Evolutionary conservation across 73 alveolate species (phyloP).

Genomic region (Breviolum minutum): DNA sequence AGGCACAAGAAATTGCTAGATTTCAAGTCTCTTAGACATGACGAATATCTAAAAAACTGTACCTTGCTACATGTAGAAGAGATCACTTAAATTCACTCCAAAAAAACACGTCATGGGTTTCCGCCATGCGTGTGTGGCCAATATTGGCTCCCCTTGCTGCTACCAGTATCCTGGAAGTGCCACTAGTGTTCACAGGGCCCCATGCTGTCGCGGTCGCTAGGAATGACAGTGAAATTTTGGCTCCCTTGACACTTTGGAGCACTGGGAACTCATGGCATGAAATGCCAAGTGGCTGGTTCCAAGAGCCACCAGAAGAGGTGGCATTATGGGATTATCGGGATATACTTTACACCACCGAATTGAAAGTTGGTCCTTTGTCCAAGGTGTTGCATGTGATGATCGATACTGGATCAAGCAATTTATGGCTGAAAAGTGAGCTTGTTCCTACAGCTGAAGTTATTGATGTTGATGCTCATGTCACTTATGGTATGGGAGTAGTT

Average conservation of each 20-base stretch:
- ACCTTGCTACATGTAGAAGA: too few species aligned
- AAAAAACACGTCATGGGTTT: neutral
- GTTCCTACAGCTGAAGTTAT: neutral
- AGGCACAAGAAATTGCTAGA: too few species aligned
- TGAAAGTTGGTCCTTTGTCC: neutral
- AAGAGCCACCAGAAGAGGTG: neutral
- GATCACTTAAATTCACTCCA: too few species aligned
- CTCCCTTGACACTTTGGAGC: neutral
- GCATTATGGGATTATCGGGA: conserved; percentile 7
- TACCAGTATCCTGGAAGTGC: neutral
- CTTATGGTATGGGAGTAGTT: conserved; percentile 34
- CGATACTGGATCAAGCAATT: conserved; percentile 32
- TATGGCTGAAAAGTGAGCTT: neutral
- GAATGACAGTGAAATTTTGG: neutral
- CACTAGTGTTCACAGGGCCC: neutral
- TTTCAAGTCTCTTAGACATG: too few species aligned
- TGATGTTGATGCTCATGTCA: neutral
- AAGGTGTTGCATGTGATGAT: conserved; percentile 9
- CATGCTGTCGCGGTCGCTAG: neutral
- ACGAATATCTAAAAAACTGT: too few species aligned
- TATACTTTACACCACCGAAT: conserved; percentile 21
- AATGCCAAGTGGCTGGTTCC: neutral
- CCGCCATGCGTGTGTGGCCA: neutral
- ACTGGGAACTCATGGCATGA: neutral
- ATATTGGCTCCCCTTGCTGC: conserved; percentile 13